Evolutionary conservation across 768 basidiomycete species (phyloP).

Genomic region (Mycena galopus): DNA sequence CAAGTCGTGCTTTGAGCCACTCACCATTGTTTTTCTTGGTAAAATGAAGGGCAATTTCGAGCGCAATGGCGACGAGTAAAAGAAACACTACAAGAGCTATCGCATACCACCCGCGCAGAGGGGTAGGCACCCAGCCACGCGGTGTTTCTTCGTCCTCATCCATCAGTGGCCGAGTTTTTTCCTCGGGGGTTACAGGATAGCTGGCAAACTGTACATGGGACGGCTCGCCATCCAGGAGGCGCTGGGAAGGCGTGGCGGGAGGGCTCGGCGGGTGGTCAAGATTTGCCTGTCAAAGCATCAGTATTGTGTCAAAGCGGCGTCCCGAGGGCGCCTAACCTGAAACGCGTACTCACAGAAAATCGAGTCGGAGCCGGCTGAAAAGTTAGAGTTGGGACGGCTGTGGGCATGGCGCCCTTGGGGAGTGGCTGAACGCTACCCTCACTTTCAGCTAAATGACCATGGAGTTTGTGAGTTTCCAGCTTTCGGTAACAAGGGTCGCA

Average conservation of each 20-base stretch:
- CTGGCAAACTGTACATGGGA: slow-evolving; percentile 37
- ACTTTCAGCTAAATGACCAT: not conserved
- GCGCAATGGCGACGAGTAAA: slow-evolving; percentile 53
- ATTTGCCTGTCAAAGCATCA: not conserved
- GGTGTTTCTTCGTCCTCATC: slow-evolving; percentile 21
- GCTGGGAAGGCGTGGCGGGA: slow-evolving; percentile 33
- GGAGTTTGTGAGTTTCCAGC: not conserved
- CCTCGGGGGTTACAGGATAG: slow-evolving; percentile 27
- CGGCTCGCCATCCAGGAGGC: slow-evolving; percentile 25
- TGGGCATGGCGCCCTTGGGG: slow-evolving; percentile 36
- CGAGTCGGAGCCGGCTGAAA: slow-evolving; percentile 18
- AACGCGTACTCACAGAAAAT: slow-evolving; percentile 8
- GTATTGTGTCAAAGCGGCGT: not conserved
- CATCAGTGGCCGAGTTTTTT: slow-evolving; percentile 30
- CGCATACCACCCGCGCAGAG: slow-evolving; percentile 63
- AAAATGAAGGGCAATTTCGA: slow-evolving; percentile 62
- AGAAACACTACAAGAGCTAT: slow-evolving; percentile 55
- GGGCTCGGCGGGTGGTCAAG: slow-evolving; percentile 14
- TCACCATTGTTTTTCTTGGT: slow-evolving; percentile 60
- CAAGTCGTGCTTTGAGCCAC: slow-evolving; percentile 13
- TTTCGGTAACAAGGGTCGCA: not conserved
- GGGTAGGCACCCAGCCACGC: slow-evolving; percentile 56
- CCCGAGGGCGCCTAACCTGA: no score
- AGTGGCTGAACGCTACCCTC: slow-evolving; percentile 12
- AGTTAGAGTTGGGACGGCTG: slow-evolving; percentile 10